These are phyloP conservation scores for Alnus glutinosa DNA, from an alignment of 306 rosid genomes.

Conservation along the genomic window DNA sequence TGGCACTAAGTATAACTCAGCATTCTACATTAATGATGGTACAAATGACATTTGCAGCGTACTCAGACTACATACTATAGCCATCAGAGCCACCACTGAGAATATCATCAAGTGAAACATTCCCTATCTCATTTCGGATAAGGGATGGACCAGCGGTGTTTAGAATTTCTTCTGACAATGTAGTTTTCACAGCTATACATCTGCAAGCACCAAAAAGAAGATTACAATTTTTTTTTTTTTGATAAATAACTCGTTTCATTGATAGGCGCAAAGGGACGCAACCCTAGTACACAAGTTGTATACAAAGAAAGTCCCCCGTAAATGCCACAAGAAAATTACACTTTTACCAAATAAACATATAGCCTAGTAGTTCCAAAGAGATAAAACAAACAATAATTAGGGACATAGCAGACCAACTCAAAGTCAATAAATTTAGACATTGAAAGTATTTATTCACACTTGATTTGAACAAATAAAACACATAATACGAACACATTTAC, in stretches of 20 bases:
- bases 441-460: conserved; percentile 5
- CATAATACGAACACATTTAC: conserved; percentile 36
- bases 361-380: conserved; percentile 1
- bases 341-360: conserved; percentile 17
- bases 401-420: not conserved
- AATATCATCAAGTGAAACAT: conserved; percentile 81
- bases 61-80: conserved; percentile 85
- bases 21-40: conserved; percentile 50
- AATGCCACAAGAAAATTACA: not conserved
- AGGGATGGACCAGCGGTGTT: conserved; percentile 68
- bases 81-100: conserved; percentile 78
- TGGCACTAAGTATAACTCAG: conserved; percentile 41
- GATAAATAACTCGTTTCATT: no score
- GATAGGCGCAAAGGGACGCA: no score
- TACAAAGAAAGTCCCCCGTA: no score
- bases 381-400: conserved; percentile 1
- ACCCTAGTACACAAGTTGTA: no score
- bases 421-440: conserved; percentile 11
- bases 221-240: not conserved
- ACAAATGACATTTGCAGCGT: conserved; percentile 56
- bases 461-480: conserved; percentile 4
- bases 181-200: conserved; percentile 88
- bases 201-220: conserved; percentile 46
- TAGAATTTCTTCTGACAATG: conserved; percentile 73
- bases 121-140: conserved; percentile 83